Base-by-base conservation (phyloP, 768 basidiomycete genomes). In the Tephrocybe sp. region DNA sequence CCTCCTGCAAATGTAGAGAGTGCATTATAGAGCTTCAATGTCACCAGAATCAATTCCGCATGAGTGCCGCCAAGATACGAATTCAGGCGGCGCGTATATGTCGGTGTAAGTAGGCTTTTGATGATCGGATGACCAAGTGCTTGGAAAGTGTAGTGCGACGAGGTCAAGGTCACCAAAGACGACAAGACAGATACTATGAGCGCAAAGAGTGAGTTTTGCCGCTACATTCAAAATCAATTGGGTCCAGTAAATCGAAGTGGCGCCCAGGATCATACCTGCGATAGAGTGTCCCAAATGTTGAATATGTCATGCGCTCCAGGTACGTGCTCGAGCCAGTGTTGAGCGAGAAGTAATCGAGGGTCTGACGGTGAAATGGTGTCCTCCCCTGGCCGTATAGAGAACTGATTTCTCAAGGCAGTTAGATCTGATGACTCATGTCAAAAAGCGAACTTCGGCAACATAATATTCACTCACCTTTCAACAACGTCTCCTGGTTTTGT, bases 131-230 rank as follows among this genome's bases (percentile, higher is more conserved):
- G 68, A 0, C 88, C 89, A 20, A 80, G 63, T 0, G 75, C 54
- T 56, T 92, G 89, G 60, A 83, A 80, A 3, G 83, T 77, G 54
- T 88, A 87, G 44, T 92, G 89, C 3, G 74, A 70, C 3, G 87
- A 83, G 12, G 89, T 69, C 0, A 93, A 68, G 4, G 69, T 73
- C 49, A 93, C 61, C n/a, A 90, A 55, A 0, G 79, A 73, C 0
- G 88, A 76, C 6, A 93, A 60, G 0, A 84, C 57, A 0, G 84
- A 79, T 0, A 83, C 53, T 18, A 84, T 55, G 11, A 77, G 65
- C 0, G 76, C 64, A 23, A 77, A 61, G 8, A 76, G 62, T 2
- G 77, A 66, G 21, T 66, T 68, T 73, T 82, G 68, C 26, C 75
- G 66, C 77, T 78, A 53, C 25, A 54, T 55, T 30, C 18, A 45